Percentiles rank a stretch among this genome's conserved stretches.
Evolutionary conservation across 164 flowering plant genomes (phyloP).

Genomic region (Liquidambar formosana): DNA sequence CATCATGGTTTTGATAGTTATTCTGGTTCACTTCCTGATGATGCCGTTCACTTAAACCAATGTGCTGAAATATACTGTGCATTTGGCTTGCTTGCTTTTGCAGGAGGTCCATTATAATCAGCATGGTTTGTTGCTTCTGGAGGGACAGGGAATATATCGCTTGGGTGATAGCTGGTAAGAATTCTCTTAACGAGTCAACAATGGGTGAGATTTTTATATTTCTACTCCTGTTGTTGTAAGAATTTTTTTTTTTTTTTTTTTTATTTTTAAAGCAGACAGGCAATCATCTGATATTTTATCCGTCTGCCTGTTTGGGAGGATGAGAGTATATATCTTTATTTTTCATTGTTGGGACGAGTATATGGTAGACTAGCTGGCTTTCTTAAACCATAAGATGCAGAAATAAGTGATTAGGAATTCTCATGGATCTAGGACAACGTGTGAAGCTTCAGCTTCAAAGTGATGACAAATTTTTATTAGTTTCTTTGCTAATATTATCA

Average conservation of each 20-base stretch:
- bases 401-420: too few relatives aligned
- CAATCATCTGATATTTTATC: not conserved
- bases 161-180: slow-evolving; percentile 90
- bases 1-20: not conserved
- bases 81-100: slow-evolving; percentile 11
- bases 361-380: too few relatives aligned
- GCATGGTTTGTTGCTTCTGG: slow-evolving; percentile 90
- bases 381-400: too few relatives aligned
- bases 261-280: too few relatives aligned
- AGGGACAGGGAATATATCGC: slow-evolving; percentile 96
- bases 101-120: slow-evolving; percentile 99
- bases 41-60: not conserved
- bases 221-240: not conserved
- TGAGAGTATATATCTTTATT: not conserved
- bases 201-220: not conserved
- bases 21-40: not conserved
- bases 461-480: not conserved
- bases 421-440: not conserved
- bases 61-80: not conserved
- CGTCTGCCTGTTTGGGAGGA: not conserved
- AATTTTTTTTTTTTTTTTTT: too few relatives aligned
- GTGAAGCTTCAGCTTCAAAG: not conserved
- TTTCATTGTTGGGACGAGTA: not conserved
- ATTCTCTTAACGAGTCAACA: not conserved
- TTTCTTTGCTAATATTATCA: not conserved